Evolutionary conservation across 805 yeast genomes (phyloP).

Genomic region (Nematodospora valgi): DNA sequence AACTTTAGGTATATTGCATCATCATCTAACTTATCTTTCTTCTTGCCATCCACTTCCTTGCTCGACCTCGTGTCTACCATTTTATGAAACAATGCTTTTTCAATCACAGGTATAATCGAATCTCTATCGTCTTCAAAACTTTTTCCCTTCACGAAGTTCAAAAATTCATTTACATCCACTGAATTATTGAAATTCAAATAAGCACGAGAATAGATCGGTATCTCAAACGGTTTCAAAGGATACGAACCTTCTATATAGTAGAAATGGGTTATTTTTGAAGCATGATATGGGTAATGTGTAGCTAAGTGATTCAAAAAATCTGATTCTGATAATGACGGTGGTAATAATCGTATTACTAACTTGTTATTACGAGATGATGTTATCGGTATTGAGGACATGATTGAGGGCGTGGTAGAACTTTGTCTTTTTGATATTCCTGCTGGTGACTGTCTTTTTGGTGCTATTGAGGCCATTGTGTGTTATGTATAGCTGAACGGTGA

Average conservation of each 20-base stretch:
- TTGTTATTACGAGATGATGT: constrained; percentile 13
- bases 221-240: constrained; percentile 37
- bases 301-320: constrained; percentile 12
- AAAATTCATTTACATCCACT: constrained; percentile 23
- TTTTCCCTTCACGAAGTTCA: constrained; percentile 17
- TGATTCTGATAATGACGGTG: constrained; percentile 26
- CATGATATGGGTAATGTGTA: constrained; percentile 9
- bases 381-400: neutral
- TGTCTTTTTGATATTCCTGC: neutral
- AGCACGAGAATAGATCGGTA: constrained; percentile 39
- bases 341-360: constrained; percentile 39
- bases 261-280: constrained; percentile 13
- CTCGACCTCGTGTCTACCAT: constrained; percentile 9
- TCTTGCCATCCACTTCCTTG: neutral
- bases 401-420: neutral
- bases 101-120: constrained; percentile 31
- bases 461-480: constrained; percentile 7
- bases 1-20: constrained; percentile 13
- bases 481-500: neutral
- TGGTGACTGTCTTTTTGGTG: constrained; percentile 8
- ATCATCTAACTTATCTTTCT: constrained; percentile 10
- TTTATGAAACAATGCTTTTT: constrained; percentile 27
- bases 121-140: constrained; percentile 9
- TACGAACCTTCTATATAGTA: constrained; percentile 43
- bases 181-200: constrained; percentile 35